These are phyloP conservation scores for Macaranga tanarius DNA, from an alignment of 441 rosid genomes.

Conservation along the genomic window DNA sequence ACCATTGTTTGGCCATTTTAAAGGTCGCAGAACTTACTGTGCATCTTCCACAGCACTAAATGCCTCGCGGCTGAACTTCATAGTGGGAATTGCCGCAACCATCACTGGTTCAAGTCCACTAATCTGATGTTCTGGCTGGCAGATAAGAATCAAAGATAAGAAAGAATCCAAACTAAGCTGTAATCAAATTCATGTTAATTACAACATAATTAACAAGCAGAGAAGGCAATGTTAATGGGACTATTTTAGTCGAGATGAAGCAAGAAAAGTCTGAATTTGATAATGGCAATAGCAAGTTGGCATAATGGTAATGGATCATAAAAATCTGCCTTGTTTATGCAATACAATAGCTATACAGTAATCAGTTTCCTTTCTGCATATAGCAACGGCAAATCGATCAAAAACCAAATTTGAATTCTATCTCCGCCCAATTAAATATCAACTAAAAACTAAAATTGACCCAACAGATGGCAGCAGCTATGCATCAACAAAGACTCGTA, in stretches of 20 bases:
- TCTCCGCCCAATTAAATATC: neutral
- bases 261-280: neutral
- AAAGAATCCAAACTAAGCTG: neutral
- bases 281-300: neutral
- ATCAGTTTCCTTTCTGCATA: neutral
- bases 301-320: neutral
- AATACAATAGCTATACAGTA: neutral
- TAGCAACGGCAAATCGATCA: neutral
- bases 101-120: constrained; percentile 53
- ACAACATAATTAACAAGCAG: neutral
- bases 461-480: neutral
- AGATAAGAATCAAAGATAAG: constrained; percentile 2
- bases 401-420: neutral
- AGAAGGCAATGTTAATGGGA: neutral
- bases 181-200: neutral
- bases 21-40: constrained; percentile 42
- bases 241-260: too few relatives aligned
- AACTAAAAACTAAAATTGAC: neutral
- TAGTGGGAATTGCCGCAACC: constrained; percentile 65
- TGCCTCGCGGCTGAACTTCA: constrained; percentile 48
- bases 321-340: neutral
- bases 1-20: neutral
- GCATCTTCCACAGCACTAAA: constrained; percentile 54
- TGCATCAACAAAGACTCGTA: neutral
- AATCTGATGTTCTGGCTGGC: constrained; percentile 44